A percentile compares a stretch with the other conserved stretches of the same genome.
Conservation (phyloP, 495 filamentous ascomycete species). For the Sabuloglossum arenarium region DNA sequence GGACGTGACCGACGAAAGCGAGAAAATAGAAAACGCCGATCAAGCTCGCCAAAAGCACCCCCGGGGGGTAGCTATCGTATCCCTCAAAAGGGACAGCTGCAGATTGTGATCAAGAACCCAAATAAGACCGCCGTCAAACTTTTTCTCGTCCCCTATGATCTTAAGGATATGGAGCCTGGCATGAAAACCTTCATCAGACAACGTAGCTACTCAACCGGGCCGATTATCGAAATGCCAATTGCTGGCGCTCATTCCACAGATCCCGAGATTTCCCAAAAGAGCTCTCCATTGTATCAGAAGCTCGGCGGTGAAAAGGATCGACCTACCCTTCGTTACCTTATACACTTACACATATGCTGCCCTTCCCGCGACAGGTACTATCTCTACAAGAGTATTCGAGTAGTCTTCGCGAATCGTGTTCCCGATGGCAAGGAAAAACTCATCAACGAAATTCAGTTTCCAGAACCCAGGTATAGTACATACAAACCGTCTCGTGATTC, state of each 20-base stretch:
- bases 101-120: constrained; percentile 93
- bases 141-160: constrained; percentile 87
- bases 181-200: constrained; percentile 96
- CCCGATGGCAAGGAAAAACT: constrained; percentile 92
- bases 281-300: constrained; percentile 7
- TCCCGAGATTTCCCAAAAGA: background rate
- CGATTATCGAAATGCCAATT: constrained; percentile 50
- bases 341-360: constrained; percentile 87
- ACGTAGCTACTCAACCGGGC: constrained; percentile 77
- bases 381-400: constrained; percentile 74
- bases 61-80: constrained; percentile 85
- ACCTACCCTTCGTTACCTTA: constrained; percentile 70
- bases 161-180: constrained; percentile 85
- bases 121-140: constrained; percentile 93
- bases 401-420: constrained; percentile 95
- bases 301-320: constrained; percentile 31
- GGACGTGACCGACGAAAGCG: background rate
- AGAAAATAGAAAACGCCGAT: constrained; percentile 17
- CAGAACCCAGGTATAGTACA: constrained; percentile 66
- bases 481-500: constrained; percentile 51
- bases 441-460: constrained; percentile 73
- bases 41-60: constrained; percentile 35
- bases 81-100: constrained; percentile 82
- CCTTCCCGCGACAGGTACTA: constrained; percentile 69
- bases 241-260: constrained; percentile 14